Percentiles rank a stretch among this genome's conserved stretches.
Conservation (phyloP, 208 protist species). For the Acanthamoeba triangularis region DNA sequence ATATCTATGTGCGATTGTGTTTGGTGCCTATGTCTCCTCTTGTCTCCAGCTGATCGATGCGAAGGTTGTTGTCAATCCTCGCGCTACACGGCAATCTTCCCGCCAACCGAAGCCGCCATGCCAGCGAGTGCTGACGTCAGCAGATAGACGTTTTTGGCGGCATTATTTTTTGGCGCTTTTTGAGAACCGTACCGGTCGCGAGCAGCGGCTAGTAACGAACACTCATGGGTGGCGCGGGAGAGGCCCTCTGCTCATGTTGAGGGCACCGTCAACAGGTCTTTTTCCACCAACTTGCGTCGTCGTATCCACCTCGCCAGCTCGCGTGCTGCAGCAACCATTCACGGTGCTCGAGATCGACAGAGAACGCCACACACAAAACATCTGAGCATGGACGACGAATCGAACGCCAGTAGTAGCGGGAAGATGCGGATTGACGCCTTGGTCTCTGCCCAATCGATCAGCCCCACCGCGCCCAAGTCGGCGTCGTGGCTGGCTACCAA, state of each 20-base stretch:
- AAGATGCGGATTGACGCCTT: slow-evolving; percentile 15
- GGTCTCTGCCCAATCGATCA: slow-evolving; percentile 23
- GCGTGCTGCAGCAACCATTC: neutral
- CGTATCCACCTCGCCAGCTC: too few species aligned
- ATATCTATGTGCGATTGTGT: too few species aligned
- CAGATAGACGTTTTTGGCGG: neutral
- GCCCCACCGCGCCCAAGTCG: slow-evolving; percentile 12
- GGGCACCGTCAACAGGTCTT: neutral
- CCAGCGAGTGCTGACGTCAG: neutral
- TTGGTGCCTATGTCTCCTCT: too few species aligned
- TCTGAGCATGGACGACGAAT: neutral
- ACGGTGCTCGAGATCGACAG: too few species aligned
- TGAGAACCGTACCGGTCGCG: neutral
- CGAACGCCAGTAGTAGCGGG: neutral
- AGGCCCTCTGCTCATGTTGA: neutral
- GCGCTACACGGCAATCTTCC: too few species aligned
- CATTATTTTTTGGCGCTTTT: neutral
- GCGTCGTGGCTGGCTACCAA: neutral
- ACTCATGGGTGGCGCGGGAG: neutral
- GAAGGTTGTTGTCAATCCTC: too few species aligned
- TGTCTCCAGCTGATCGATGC: too few species aligned
- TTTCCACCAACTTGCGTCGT: neutral
- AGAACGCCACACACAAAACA: neutral
- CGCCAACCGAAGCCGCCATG: neutral
- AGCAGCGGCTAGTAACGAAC: slow-evolving; percentile 26